These are phyloP conservation scores for Gossypium lobatum DNA, from an alignment of 441 rosid species.

Conservation along the genomic window DNA sequence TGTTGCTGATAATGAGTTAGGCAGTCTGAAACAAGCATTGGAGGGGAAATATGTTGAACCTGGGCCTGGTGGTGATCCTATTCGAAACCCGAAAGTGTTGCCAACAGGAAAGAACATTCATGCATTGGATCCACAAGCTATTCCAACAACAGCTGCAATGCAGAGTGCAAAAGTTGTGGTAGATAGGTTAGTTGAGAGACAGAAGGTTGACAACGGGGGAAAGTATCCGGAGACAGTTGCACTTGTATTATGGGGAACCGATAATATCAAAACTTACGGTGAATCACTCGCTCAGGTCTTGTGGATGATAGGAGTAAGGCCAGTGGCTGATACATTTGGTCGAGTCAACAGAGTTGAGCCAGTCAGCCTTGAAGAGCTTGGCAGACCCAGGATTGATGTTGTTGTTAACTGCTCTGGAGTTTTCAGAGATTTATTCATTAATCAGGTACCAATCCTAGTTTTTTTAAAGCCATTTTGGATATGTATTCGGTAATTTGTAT, in stretches of 20 bases:
- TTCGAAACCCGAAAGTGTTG: constrained; percentile 88
- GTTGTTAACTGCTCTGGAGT: constrained; percentile 99
- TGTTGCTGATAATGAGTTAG: constrained; percentile 90
- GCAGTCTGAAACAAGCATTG: constrained; percentile 91
- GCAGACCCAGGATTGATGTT: constrained; percentile 96
- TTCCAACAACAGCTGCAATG: constrained; percentile 96
- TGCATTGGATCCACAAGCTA: constrained; percentile 94
- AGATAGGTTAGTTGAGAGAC: constrained; percentile 86
- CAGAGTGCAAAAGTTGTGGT: constrained; percentile 91
- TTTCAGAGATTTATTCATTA: constrained; percentile 94
- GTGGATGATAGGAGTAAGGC: constrained; percentile 97
- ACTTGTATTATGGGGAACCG: constrained; percentile 98
- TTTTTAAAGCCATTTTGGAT: background rate
- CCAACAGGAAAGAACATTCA: constrained; percentile 99
- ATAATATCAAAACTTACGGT: constrained; percentile 97
- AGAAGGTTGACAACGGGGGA: constrained; percentile 83
- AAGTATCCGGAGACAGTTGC: constrained; percentile 96
- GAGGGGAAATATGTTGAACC: constrained; percentile 96
- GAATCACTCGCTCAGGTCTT: constrained; percentile 92
- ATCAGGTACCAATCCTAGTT: constrained; percentile 53
- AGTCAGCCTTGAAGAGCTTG: constrained; percentile 92
- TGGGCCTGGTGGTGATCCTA: constrained; percentile 99
- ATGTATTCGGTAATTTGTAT: background rate
- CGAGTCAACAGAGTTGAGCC: constrained; percentile 89
- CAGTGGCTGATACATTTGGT: constrained; percentile 85